Evolutionary conservation across 768 basidiomycete species (phyloP).

Genomic region (Floccularia luteovirens): DNA sequence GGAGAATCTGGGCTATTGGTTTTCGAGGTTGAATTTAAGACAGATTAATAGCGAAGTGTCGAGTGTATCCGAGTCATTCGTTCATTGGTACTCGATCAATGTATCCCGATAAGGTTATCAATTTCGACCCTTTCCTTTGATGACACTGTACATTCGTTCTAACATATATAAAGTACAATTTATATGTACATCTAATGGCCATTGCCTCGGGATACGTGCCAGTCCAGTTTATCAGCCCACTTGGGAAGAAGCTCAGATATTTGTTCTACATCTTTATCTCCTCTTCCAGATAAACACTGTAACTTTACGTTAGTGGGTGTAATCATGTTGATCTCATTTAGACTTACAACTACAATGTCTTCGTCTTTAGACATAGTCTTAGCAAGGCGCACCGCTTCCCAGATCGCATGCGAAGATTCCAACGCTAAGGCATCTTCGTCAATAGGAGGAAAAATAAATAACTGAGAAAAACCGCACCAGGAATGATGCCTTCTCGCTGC

Average conservation of each 20-base stretch:
- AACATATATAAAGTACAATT: too few relatives aligned
- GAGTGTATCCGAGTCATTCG: conserved; percentile 12
- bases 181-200: too few relatives aligned
- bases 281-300: conserved; percentile 94
- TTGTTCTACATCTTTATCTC: conserved; percentile 97
- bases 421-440: conserved; percentile 46
- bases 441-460: conserved; percentile 1
- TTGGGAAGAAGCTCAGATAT: conserved; percentile 92
- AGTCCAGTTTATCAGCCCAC: conserved; percentile 91
- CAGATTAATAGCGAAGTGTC: conserved; percentile 1
- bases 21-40: conserved; percentile 1
- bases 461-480: conserved; percentile 40
- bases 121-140: neutral
- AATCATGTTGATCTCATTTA: neutral
- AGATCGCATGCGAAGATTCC: conserved; percentile 94
- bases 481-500: conserved; percentile 95
- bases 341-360: conserved; percentile 85
- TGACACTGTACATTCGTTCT: too few relatives aligned
- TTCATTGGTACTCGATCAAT: conserved; percentile 11
- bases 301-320: neutral
- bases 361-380: conserved; percentile 77
- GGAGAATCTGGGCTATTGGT: neutral
- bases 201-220: conserved; percentile 67
- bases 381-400: conserved; percentile 83
- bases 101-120: neutral